Evolutionary conservation across 768 basidiomycete genomes (phyloP), one percentile per base, ranked within the genome.

Genomic region (Hydnum rufescens): DNA sequence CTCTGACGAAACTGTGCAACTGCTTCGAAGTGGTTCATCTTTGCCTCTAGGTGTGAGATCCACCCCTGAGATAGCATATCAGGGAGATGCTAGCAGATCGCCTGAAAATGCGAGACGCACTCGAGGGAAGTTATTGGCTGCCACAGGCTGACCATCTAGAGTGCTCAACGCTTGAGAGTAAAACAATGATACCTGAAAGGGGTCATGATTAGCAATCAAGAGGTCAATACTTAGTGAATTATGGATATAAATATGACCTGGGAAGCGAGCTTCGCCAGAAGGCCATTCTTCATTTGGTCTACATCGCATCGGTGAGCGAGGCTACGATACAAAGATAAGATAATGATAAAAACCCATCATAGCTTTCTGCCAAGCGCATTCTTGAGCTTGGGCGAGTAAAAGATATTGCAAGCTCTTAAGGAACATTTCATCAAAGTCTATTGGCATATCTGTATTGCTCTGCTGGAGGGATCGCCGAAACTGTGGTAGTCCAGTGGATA

Each of bases 351-450:
- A 59, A 87, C 89, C 84, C 54, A 85, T 66, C 61, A 82, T 80
- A 16, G 90, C 90, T 58, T 82, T 75, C 62, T 93, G 90, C 92
- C 92, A 97, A 39, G 79, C 87, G 61, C 87, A 93, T 66, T 99
- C 95, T 58, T 97, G 93, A 1, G 90, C 92, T 64, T 96, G 88
- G 0, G 89, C 89, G 3, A 92, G 72, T 76, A 88, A 81, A 52
- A 96, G 72, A 57, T 66, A 74, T 60, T 85, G 77, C 42, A 95
- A 61, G 26, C 76, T 71, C 46, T 68, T 70, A 23, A 85, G 60
- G 58, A 82, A 79, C 0, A 74, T 60, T 25, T 67, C 65, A 0
- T 79, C 73, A 26, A 95, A 71, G 62, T 96, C 93, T 16, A 70
- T 58, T 0, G 80, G 76, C 1, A 63, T 60, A n/a, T 76, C 70